Conservation (phyloP, 2,329 filamentous ascomycete species). For the Podosphaera xanthii region DNA sequence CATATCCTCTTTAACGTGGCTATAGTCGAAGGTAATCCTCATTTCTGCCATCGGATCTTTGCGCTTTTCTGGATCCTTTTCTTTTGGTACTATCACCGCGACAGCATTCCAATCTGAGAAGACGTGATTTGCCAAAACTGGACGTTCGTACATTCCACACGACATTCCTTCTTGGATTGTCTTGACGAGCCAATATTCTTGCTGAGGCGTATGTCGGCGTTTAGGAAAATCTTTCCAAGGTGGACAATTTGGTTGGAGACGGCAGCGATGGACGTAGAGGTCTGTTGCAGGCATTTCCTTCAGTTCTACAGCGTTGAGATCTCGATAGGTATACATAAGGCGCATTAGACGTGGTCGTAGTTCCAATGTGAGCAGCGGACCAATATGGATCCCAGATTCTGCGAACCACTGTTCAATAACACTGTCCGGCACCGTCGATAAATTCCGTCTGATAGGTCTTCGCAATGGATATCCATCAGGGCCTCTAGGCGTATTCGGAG, state of each 20-base stretch:
- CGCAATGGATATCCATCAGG: too few species aligned
- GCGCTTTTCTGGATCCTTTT: not conserved
- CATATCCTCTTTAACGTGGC: too few species aligned
- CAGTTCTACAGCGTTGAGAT: not conserved
- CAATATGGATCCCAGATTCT: too few species aligned
- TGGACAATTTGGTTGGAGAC: too few species aligned
- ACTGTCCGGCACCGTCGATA: too few species aligned
- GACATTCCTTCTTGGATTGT: not conserved
- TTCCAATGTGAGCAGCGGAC: too few species aligned
- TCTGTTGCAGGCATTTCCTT: not conserved
- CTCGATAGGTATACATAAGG: not conserved
- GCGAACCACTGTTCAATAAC: too few species aligned
- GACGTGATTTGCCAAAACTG: not conserved
- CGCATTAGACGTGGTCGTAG: too few species aligned
- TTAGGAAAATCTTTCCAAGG: too few species aligned
- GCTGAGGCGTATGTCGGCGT: not conserved
- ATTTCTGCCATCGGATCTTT: not conserved
- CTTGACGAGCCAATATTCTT: not conserved
- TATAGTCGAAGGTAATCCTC: not conserved
- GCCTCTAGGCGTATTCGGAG: too few species aligned
- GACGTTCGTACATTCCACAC: not conserved
- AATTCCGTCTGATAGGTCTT: too few species aligned
- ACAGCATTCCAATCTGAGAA: not conserved
- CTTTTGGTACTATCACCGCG: not conserved
- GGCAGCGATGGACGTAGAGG: not conserved